Percentiles rank a stretch among this genome's conserved stretches.
Evolutionary conservation across 2,329 filamentous ascomycete species (phyloP).

Genomic region (Thermothelomyces thermophilus): DNA sequence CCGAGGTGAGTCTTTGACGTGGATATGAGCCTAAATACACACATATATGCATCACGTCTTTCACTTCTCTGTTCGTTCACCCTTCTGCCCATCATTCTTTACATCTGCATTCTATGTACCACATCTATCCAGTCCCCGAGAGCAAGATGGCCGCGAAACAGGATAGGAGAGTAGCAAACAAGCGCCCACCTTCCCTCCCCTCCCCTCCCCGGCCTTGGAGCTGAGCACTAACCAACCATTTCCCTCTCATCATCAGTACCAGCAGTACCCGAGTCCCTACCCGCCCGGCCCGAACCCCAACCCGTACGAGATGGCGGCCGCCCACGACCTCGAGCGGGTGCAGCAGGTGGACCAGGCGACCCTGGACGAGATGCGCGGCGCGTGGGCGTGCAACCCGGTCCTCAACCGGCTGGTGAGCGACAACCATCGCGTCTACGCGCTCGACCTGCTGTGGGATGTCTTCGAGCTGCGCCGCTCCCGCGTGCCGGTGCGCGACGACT

Average conservation of each 20-base stretch:
- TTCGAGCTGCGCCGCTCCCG: conserved; percentile 9
- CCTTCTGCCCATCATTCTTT: too few species aligned
- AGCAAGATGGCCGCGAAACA: too few species aligned
- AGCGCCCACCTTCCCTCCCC: too few species aligned
- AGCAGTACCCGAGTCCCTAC: background rate
- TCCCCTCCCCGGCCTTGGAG: background rate
- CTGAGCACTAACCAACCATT: too few species aligned
- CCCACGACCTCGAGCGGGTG: background rate
- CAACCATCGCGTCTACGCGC: conserved; percentile 1
- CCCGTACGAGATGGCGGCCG: too few species aligned
- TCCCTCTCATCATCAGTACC: too few species aligned
- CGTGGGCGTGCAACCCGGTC: conserved; percentile 4
- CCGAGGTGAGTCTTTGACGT: background rate
- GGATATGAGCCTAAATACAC: too few species aligned
- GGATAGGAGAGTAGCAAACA: too few species aligned
- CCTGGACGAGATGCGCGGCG: conserved; percentile 4
- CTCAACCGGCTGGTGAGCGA: background rate
- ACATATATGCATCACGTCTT: too few species aligned
- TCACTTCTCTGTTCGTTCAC: too few species aligned
- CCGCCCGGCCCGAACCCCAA: background rate
- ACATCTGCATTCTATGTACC: too few species aligned
- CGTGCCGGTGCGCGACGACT: background rate
- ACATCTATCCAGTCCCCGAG: too few species aligned
- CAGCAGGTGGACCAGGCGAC: conserved; percentile 6
- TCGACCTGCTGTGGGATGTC: conserved; percentile 20